phyloP scores from a whole-genome alignment of 2,329 filamentous ascomycete species.

The Fusarium sp. region DNA sequence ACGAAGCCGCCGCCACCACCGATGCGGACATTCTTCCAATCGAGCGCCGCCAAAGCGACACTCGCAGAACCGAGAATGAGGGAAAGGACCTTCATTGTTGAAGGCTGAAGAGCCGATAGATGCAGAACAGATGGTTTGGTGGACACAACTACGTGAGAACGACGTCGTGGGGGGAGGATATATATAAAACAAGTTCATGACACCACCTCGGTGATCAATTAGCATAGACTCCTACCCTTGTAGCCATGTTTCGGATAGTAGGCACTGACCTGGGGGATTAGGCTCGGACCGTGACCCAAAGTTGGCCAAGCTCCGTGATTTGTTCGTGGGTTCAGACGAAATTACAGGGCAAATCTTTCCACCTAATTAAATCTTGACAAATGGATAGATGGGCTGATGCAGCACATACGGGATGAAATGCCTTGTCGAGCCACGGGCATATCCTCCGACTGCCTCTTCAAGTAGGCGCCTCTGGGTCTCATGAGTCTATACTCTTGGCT shows the following conservation, averaged over 20 bases:
- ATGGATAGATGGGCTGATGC: not conserved
- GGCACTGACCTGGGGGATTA: not conserved
- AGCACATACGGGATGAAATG: not conserved
- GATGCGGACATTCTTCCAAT: conserved; percentile 34
- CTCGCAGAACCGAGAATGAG: conserved; percentile 19
- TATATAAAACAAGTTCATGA: not conserved
- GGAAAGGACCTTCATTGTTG: conserved; percentile 20
- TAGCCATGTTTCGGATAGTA: not conserved
- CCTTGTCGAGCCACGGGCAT: not conserved
- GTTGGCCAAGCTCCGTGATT: not conserved
- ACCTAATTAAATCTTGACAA: not conserved
- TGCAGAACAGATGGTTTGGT: not conserved
- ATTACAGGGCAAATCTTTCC: not conserved
- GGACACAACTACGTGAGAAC: not conserved
- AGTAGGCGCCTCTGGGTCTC: not conserved
- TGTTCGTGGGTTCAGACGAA: not conserved
- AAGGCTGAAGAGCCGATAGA: not conserved
- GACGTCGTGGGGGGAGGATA: not conserved
- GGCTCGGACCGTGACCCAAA: not conserved
- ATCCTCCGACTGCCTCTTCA: not conserved
- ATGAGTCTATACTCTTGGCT: not conserved
- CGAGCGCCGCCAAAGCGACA: conserved; percentile 14
- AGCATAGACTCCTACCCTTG: not conserved
- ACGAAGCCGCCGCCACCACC: conserved; percentile 32
- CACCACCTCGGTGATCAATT: not conserved